Evolutionary conservation across 768 basidiomycete genomes (phyloP), one percentile per base, ranked within the genome.

Genomic region (Amanita subjunquillea): DNA sequence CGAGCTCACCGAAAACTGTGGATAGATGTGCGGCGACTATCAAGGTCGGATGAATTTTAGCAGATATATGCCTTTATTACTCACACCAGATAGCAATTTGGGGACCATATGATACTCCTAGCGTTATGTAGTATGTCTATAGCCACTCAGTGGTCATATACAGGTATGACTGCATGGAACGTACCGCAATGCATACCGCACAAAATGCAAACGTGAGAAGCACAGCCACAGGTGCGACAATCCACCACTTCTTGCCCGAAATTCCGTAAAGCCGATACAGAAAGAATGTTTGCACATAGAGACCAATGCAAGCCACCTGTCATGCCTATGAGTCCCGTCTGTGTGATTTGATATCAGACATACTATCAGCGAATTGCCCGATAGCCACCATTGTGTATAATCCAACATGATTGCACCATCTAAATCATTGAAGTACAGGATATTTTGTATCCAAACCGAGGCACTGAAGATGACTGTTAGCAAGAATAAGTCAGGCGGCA

Each of bases 231-330:
- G 64, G 63, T 2, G 43, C 53, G 32, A 65, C 60, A 23, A 64
- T 57, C 48, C 53, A 63, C 49, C 50, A 51, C 12, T 45, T 52
- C 6, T 53, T 58, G 17, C 55, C 58, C 3, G 67, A 65, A 22
- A 68, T 64, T 22, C 57, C 54, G 51, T 55, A 67, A 23, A 69
- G 61, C 8, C 68, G 63, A 43, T 60, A 60, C 41, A 60, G 62
- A 51, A 66, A 69, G 54, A 62, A 69, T 3, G 55, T 36, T 50
- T 69, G 68, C 25, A 69, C 67, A 51, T 67, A 68, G 17, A 63
- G 38, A 23, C 61, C 65, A 17, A 68, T 64, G n/a, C 55, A 50
- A 9, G 66, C 66, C 7, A 66, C 64, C 68, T 69, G 38, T 34
- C 12, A 12, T 27, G 27, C 27, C 3, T 13, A 15, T 37, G 13